Conservation (phyloP, 257 asterid genomes). For the Nicotiana tomentosiformis region DNA sequence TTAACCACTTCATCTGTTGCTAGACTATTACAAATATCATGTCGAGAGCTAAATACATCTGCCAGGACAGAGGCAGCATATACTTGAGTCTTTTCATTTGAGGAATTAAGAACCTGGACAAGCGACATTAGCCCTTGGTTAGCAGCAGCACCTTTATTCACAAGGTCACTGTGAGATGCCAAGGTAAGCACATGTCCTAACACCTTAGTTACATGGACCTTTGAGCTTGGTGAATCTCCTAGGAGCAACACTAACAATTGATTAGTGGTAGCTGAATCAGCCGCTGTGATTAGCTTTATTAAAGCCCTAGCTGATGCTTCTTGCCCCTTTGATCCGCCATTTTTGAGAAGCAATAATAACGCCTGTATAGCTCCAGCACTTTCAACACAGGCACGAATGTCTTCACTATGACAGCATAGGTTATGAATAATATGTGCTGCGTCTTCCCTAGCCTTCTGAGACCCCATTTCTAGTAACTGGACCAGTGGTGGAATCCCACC, state of each 20-base stretch:
- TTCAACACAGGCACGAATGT: slow-evolving; percentile 65
- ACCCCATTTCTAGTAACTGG: slow-evolving; percentile 64
- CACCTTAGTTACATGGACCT: slow-evolving; percentile 55
- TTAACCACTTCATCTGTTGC: slow-evolving; percentile 65
- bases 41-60: slow-evolving; percentile 49
- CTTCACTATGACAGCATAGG: slow-evolving; percentile 77
- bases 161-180: slow-evolving; percentile 65
- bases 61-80: slow-evolving; percentile 68
- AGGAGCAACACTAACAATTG: slow-evolving; percentile 61
- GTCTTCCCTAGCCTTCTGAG: slow-evolving; percentile 57
- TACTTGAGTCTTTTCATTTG: slow-evolving; percentile 59
- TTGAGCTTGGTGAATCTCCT: slow-evolving; percentile 63
- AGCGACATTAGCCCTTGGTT: slow-evolving; percentile 72
- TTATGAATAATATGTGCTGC: slow-evolving; percentile 54
- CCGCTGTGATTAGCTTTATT: slow-evolving; percentile 40
- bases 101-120: slow-evolving; percentile 68
- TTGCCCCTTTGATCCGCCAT: slow-evolving; percentile 68
- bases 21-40: slow-evolving; percentile 64
- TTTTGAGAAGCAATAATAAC: slow-evolving; percentile 62
- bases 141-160: slow-evolving; percentile 48
- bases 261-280: slow-evolving; percentile 50
- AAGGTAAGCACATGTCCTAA: slow-evolving; percentile 75
- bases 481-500: slow-evolving; percentile 95
- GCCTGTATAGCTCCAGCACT: slow-evolving; percentile 78
- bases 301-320: slow-evolving; percentile 62